These are phyloP conservation scores for Herpetomonas samuelpessoai DNA, from an alignment of 208 protist species.

Conservation along the genomic window DNA sequence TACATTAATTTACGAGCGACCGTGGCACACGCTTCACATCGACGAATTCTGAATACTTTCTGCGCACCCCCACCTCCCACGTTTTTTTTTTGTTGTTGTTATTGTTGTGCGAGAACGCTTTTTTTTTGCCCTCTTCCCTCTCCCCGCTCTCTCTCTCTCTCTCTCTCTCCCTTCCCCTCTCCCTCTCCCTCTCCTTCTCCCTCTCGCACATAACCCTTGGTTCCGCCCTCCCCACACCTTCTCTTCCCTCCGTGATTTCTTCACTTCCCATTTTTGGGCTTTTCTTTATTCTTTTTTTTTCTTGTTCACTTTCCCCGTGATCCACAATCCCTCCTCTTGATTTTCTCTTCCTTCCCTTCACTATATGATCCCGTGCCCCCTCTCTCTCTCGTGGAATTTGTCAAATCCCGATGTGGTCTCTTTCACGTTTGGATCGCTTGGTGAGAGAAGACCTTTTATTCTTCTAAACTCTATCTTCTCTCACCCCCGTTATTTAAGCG, in stretches of 20 bases:
- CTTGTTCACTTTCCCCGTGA: too few relatives aligned
- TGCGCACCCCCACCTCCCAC: background rate
- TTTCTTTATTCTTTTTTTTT: too few relatives aligned
- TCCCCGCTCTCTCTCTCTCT: background rate
- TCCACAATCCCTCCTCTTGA: too few relatives aligned
- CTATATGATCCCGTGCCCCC: too few relatives aligned
- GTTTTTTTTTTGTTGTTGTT: conserved; percentile 10
- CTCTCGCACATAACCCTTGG: background rate
- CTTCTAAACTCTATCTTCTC: too few relatives aligned
- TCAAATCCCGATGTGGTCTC: too few relatives aligned
- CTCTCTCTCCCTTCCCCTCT: conserved; percentile 1
- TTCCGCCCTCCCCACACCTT: background rate
- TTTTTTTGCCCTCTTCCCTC: conserved; percentile 5
- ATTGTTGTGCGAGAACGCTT: conserved; percentile 4
- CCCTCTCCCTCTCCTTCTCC: background rate
- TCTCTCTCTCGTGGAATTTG: too few relatives aligned
- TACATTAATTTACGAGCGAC: background rate
- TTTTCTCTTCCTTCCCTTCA: too few relatives aligned
- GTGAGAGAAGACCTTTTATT: too few relatives aligned
- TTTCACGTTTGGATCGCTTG: too few relatives aligned
- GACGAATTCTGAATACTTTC: conserved; percentile 3
- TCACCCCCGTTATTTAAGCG: too few relatives aligned
- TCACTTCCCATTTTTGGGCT: conserved; percentile 2
- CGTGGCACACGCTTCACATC: background rate
- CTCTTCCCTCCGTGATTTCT: background rate